Evolutionary conservation across 1,284 basidiomycete genomes (phyloP), one percentile per base, ranked within the genome.

Genomic region (Ganoderma resinaceum): DNA sequence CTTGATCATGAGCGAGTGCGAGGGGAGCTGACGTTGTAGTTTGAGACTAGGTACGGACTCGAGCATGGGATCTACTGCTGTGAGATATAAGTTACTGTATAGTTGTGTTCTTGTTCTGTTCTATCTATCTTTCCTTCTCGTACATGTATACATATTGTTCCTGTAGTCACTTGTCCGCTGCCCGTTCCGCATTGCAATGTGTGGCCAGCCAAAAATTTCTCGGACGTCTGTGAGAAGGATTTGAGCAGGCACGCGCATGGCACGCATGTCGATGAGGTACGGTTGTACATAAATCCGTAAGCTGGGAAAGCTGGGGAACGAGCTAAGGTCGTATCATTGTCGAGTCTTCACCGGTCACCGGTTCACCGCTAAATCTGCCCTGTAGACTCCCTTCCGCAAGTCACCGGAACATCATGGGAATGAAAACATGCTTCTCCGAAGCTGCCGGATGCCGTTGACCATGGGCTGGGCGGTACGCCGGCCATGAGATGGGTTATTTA

Each of bases 1-100:
- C 74, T 46, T 75, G 69, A 68, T 26, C 46, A 11, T 14, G 42
- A 8, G 6, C 20, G 7, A 20, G 42, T 11, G 4, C n/a, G 23
- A 12, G 4, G 62, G 9, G 2, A 33, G 29, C 26, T 8, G 12
- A 26, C 23, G 16, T 8, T 29, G 52, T 46, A 23, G 37, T 26
- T 38, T 38, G 42, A 29, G 59, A 14, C 23, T 60, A 61, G 26
- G 60, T 40, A 63, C 31, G 63, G 63, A 57, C 37, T 62, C 37
- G 58, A 42, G 40, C 31, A 35, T 46, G 52, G 46, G 62, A 66
- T 66, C 64, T 64, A 65, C 62, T 70, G 72, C 63, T 67, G 65
- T 70, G 68, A 55, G 64, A 67, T 68, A 61, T 72, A 63, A 66
- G 55, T 64, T 72, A 68, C 35, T 68, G 71, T 72, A 70, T 66